phyloP scores from a whole-genome alignment of 2,329 filamentous ascomycete genomes.

The Gaeumannomyces sp. region DNA sequence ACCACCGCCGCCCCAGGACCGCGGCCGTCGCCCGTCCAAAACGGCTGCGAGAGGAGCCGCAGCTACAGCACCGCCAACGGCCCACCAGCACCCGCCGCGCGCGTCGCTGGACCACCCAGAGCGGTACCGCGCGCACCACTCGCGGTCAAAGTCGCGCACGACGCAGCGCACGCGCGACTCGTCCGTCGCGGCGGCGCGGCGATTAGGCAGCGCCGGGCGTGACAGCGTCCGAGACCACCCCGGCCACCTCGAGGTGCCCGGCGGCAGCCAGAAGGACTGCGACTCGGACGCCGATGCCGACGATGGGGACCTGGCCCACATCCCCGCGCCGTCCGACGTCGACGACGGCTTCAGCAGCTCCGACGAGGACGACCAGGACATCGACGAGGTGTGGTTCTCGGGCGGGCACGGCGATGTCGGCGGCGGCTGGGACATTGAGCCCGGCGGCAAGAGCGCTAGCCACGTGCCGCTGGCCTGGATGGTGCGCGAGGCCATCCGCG shows the following conservation, averaged over 20 bases:
- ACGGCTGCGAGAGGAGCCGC: background rate
- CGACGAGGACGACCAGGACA: conserved; percentile 56
- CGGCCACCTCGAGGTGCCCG: too few relatives aligned
- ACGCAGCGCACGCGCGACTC: conserved; percentile 12
- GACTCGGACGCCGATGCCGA: conserved; percentile 21
- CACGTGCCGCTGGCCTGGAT: conserved; percentile 63
- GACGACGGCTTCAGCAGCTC: conserved; percentile 36
- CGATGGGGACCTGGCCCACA: conserved; percentile 1
- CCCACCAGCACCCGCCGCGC: background rate
- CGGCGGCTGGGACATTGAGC: conserved; percentile 62
- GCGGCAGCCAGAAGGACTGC: too few relatives aligned
- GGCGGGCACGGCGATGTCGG: conserved; percentile 76
- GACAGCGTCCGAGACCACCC: too few relatives aligned
- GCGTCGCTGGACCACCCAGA: conserved; percentile 23
- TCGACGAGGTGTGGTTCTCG: conserved; percentile 75
- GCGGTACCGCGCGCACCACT: conserved; percentile 34
- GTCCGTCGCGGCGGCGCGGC: background rate
- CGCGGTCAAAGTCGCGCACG: conserved; percentile 25
- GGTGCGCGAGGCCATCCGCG: conserved; percentile 51
- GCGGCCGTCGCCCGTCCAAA: conserved; percentile 13
- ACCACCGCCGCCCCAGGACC: background rate
- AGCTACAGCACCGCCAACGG: too few relatives aligned
- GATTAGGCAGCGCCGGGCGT: too few relatives aligned
- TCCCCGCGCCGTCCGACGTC: conserved; percentile 19
- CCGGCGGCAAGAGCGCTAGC: conserved; percentile 50